Evolutionary conservation across 805 yeast genomes (phyloP).

Genomic region (Allodekkera sacchari): DNA sequence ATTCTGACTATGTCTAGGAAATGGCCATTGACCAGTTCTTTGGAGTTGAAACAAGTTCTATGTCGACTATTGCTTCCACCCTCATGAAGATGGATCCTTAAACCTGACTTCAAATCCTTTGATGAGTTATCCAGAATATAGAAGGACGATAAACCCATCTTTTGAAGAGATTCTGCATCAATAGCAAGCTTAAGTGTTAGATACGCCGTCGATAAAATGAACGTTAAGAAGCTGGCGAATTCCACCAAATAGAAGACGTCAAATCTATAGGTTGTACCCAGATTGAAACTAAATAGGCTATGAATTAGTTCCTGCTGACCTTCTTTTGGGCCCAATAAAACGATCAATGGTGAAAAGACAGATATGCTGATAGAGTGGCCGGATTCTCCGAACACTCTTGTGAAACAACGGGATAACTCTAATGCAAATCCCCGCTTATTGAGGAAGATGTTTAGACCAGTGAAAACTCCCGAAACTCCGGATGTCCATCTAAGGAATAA

Average conservation of each 20-base stretch:
- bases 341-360: no score
- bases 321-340: no score
- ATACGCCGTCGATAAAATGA: constrained; percentile 42
- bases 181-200: constrained; percentile 35
- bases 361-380: no score
- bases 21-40: constrained; percentile 44
- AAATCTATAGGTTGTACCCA: constrained; percentile 30
- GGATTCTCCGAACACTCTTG: no score
- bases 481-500: constrained; percentile 29
- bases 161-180: constrained; percentile 11
- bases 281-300: constrained; percentile 15
- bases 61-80: neutral
- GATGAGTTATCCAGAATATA: neutral
- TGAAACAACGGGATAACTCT: constrained; percentile 19
- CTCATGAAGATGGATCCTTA: neutral
- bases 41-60: constrained; percentile 16
- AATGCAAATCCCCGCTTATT: constrained; percentile 23
- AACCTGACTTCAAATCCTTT: neutral
- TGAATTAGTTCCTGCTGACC: no score
- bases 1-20: constrained; percentile 54
- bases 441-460: constrained; percentile 14
- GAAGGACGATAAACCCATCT: neutral
- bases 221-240: constrained; percentile 40
- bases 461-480: constrained; percentile 9
- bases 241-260: constrained; percentile 49